These are phyloP conservation scores for Pseudomassariella vexata DNA, from an alignment of 2,329 filamentous ascomycete genomes.

Conservation along the genomic window DNA sequence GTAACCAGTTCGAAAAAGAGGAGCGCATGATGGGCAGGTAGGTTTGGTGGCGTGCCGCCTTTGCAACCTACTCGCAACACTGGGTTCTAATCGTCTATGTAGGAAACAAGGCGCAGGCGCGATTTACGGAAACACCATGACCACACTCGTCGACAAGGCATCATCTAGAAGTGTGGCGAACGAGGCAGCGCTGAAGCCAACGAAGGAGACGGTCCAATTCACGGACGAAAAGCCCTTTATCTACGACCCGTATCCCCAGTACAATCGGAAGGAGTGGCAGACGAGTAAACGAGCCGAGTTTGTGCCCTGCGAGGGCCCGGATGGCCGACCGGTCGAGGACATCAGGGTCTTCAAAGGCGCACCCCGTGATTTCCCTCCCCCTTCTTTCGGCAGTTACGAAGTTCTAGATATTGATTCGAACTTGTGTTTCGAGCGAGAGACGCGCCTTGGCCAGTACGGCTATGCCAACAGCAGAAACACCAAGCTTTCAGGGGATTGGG, in stretches of 20 bases:
- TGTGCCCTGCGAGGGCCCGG: constrained; percentile 59
- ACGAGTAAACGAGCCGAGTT: constrained; percentile 45
- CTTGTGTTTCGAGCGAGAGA: constrained; percentile 63
- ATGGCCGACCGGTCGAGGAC: constrained; percentile 54
- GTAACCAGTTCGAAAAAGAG: constrained; percentile 33
- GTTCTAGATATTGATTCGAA: constrained; percentile 55
- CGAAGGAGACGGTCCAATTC: constrained; percentile 31
- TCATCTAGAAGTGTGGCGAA: constrained; percentile 17
- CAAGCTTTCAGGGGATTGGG: constrained; percentile 48
- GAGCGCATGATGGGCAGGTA: constrained; percentile 28
- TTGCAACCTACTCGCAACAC: not conserved
- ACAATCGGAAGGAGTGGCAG: constrained; percentile 59
- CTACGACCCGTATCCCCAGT: constrained; percentile 68
- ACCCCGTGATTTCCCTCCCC: constrained; percentile 51
- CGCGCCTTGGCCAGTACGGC: constrained; percentile 64
- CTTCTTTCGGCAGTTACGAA: constrained; percentile 58
- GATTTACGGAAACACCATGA: constrained; percentile 53
- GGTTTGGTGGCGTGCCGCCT: constrained; percentile 10
- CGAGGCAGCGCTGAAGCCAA: constrained; percentile 22
- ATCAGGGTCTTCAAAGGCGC: constrained; percentile 58
- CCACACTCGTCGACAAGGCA: constrained; percentile 36
- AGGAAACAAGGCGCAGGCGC: constrained; percentile 41
- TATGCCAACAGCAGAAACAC: constrained; percentile 42
- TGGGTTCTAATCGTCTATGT: constrained; percentile 15
- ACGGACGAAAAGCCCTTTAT: constrained; percentile 43